These are phyloP conservation scores for Fraxinus americana DNA, from an alignment of 257 asterid species.

Conservation along the genomic window DNA sequence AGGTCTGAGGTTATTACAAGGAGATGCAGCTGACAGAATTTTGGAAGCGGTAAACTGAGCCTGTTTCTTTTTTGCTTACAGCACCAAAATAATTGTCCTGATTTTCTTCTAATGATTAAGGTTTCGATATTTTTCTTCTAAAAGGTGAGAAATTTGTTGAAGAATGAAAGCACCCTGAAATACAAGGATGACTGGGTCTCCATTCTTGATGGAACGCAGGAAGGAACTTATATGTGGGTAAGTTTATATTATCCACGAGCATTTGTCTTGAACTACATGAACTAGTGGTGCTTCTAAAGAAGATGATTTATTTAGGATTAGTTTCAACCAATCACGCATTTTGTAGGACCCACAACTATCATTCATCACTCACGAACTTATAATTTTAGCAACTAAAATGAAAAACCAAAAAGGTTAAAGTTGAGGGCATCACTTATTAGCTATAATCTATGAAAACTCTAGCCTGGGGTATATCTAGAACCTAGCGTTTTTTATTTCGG, in stretches of 20 bases:
- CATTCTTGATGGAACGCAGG: constrained; percentile 63
- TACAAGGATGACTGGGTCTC: constrained; percentile 59
- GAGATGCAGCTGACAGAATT: constrained; percentile 60
- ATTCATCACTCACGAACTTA: no score
- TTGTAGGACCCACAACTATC: no score
- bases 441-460: no score
- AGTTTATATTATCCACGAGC: constrained; percentile 12
- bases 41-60: constrained; percentile 54
- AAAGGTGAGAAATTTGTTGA: constrained; percentile 58
- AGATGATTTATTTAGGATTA: no score
- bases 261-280: neutral
- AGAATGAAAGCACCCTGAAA: constrained; percentile 48
- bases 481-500: no score
- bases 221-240: constrained; percentile 85
- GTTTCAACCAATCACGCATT: no score
- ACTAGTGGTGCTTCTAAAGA: neutral
- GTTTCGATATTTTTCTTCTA: neutral
- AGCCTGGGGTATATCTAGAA: no score
- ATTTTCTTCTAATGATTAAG: neutral
- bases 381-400: no score
- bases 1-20: constrained; percentile 65
- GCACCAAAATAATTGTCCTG: neutral
- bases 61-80: neutral
- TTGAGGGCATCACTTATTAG: no score
- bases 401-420: no score